phyloP scores from a whole-genome alignment of 2,329 filamentous ascomycete genomes.

The Colletotrichum ledebouriae region DNA sequence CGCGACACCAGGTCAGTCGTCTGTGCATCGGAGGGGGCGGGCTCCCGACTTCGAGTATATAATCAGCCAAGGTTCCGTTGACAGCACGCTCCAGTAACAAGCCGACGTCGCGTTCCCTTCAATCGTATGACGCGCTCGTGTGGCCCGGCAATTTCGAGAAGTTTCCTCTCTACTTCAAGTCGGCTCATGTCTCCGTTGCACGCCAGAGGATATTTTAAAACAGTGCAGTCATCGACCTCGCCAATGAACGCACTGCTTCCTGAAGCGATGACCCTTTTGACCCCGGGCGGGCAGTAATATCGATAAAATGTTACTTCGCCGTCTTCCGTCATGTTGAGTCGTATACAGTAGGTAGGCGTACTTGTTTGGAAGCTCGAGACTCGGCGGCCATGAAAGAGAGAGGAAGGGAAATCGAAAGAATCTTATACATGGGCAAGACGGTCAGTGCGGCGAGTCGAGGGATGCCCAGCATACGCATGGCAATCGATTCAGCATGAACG shows the following conservation, averaged over 20 bases:
- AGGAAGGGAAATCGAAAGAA: no score
- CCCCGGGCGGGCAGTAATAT: not conserved
- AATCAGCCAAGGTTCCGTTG: not conserved
- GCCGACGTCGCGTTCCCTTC: not conserved
- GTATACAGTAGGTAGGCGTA: no score
- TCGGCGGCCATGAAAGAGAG: no score
- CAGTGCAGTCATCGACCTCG: not conserved
- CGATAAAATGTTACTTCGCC: not conserved
- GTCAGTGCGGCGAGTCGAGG: no score
- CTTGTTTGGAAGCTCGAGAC: no score
- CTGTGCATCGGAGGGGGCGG: not conserved
- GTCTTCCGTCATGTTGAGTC: not conserved
- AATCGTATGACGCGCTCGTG: not conserved
- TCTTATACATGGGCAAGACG: no score
- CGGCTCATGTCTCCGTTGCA: not conserved
- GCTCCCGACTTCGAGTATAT: not conserved
- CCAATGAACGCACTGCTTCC: slow-evolving; percentile 2
- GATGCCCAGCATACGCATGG: no score
- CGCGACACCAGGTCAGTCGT: not conserved
- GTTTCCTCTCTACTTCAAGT: not conserved
- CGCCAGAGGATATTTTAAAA: not conserved
- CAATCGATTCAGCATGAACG: no score
- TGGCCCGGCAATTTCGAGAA: not conserved
- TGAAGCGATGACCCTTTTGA: not conserved
- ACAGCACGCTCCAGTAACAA: not conserved